phyloP scores from a whole-genome alignment of 176 grass and related monocot genomes.

The Triticum dicoccoides region DNA sequence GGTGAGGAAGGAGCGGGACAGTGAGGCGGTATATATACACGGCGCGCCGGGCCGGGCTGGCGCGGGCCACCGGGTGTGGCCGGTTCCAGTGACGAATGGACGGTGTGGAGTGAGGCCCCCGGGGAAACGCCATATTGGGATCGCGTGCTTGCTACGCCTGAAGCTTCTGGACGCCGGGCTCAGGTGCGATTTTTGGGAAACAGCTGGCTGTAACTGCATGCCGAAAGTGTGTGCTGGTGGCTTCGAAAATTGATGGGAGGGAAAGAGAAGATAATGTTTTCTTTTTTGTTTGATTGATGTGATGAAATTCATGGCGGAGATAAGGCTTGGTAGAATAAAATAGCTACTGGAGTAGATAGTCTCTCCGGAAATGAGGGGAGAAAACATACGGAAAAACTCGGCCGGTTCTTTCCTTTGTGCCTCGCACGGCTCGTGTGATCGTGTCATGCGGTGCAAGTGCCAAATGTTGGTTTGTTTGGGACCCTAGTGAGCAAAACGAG shows the following conservation, averaged over 20 bases:
- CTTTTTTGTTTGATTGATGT: not conserved
- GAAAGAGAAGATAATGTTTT: not conserved
- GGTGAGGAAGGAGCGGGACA: constrained; percentile 1
- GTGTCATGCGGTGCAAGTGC: no score
- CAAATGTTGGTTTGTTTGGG: not conserved
- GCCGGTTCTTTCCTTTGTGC: no score
- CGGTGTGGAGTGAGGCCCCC: not conserved
- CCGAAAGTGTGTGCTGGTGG: no score
- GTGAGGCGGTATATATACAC: constrained; percentile 40
- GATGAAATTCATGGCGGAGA: not conserved
- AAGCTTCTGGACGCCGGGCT: not conserved
- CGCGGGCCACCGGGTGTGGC: not conserved
- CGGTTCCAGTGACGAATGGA: not conserved
- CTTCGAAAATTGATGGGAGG: not conserved
- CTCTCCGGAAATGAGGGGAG: no score
- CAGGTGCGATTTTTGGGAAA: not conserved
- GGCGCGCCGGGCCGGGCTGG: not conserved
- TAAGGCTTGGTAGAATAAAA: not conserved
- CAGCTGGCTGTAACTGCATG: not conserved
- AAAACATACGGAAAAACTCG: no score
- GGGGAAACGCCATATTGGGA: not conserved
- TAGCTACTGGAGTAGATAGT: no score
- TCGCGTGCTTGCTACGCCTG: not conserved
- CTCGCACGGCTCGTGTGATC: not conserved
- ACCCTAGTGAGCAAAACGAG: not conserved